Evolutionary conservation across 345 rosid species (phyloP), one percentile per base, ranked within the genome.

Genomic region (Draba incana): DNA sequence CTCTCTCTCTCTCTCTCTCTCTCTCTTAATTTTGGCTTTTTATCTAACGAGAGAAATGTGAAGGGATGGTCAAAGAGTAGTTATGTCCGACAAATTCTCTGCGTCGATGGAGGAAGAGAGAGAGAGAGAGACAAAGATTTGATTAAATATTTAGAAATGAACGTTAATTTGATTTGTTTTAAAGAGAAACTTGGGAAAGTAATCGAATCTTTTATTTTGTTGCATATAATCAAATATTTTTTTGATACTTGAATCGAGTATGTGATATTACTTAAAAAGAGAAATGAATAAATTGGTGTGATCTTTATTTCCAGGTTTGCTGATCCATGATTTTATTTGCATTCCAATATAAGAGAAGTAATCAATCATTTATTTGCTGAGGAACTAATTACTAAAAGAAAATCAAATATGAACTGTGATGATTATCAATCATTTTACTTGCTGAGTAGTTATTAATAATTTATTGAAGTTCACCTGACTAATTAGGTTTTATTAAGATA

Each of bases 41-140:
- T 58, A 74, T 59, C 27, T 43, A 52, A 38, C 47, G 56, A 46
- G 11, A 70, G 27, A 50, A 61, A 28, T 31, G 49, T n/a, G 57
- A 14, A 23, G 76, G 66, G 62, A 74, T 74, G 77, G 77, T 74
- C 77, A 74, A 74, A 51, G 50, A 57, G 49, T 59, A 64, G 70
- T 48, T 49, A 47, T 56, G 28, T 57, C 72, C 77, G 46, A 66
- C 8, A 66, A 58, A n/a, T 50, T 59, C 72, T 73, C 77, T 66
- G 49, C 56, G 72, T 49, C 42, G 57, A 73, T 52, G 27, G 38
- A 64, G 37, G 12, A 23, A 35, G 39, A 35, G 39, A 35, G 24
- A 31, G 44, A 39, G 8, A 58, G 64, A 66, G 45, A 58, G 48
- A 73, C 30, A 50, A 31, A 57, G 65, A 64, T 73, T 57, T 73